Base-by-base conservation (phyloP, 108 stramenopile genomes). In the Discostella pseudostelligera region DNA sequence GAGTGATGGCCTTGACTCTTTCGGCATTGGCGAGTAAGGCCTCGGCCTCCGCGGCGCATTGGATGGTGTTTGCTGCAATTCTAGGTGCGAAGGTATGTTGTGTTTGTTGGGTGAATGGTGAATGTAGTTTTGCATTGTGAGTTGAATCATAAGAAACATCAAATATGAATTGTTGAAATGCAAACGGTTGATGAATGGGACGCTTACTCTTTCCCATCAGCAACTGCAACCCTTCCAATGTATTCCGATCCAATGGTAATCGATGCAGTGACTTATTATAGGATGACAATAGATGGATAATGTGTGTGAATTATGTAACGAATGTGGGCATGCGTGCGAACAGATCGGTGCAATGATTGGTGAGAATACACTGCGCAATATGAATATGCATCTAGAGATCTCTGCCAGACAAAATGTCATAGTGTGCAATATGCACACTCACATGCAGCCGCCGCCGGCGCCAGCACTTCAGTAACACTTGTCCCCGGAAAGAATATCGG, bases 201-300 rank as follows among this genome's bases (percentile, higher is more conserved):
- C n/a, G 19, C 37, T 25, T 20, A 59, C 54, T 96, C 95, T 82
- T 96, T 96, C 10, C 90, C 90, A 46, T 92, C 88, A 0, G 95
- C 91, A 8, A 93, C 92, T 7, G 95, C 92, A 3, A 93, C 92
- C 20, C 83, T 67, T 24, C 95, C 95, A 32, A 88, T 76, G 63
- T 92, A 96, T 79, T 96, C 95, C 8, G 92, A 87, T 9, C 86
- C 80, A 65, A 96, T 88, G 9, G 92, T 90, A 63, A 96, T 87
- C 1, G 85, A 80, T 13, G 93, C 93, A 8, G 86, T 84, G 55
- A 87, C 82, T 84, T 42, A 16, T 16, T 24, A 3, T 29, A 37
- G 39, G 32, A 62, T 43, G 42, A 7, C 32, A 32, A 5, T 32
- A 5, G 32, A 32, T 32, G 3, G 3, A 32, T 32, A 5, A 32